Conservation (phyloP, 116 monocot species). For the Phalaenopsis hybrid region DNA sequence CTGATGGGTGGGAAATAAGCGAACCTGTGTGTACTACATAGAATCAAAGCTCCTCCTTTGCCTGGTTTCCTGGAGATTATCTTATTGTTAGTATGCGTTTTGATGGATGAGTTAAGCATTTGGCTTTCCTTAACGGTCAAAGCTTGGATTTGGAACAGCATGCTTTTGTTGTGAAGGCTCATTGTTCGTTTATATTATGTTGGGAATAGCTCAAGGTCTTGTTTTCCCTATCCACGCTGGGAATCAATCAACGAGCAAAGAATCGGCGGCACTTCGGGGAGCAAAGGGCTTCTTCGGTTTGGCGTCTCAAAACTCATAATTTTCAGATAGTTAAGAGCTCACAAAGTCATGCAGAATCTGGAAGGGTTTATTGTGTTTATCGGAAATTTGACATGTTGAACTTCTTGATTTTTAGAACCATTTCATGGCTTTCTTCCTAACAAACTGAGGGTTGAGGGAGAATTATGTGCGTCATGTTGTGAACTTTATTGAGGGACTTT, state of each 20-base stretch:
- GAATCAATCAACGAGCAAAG: neutral
- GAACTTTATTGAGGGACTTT: neutral
- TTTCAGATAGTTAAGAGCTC: neutral
- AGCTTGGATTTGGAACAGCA: neutral
- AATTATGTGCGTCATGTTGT: neutral
- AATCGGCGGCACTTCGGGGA: neutral
- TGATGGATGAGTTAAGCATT: neutral
- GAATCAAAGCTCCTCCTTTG: neutral
- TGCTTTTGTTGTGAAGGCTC: neutral
- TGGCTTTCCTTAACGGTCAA: neutral
- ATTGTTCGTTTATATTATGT: neutral
- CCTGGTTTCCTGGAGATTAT: conserved; percentile 3
- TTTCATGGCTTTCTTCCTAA: neutral
- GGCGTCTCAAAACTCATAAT: neutral
- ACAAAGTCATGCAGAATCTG: neutral
- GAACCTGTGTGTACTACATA: neutral
- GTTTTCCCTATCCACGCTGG: neutral
- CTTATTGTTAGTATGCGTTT: neutral
- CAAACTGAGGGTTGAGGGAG: neutral
- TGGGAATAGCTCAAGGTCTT: neutral
- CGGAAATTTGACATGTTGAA: neutral
- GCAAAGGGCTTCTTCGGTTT: neutral
- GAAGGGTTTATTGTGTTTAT: neutral
- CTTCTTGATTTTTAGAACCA: neutral
- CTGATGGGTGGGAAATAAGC: conserved; percentile 1